These are phyloP conservation scores for Starmerella tilneyi DNA, from an alignment of 805 yeast species.

Conservation along the genomic window DNA sequence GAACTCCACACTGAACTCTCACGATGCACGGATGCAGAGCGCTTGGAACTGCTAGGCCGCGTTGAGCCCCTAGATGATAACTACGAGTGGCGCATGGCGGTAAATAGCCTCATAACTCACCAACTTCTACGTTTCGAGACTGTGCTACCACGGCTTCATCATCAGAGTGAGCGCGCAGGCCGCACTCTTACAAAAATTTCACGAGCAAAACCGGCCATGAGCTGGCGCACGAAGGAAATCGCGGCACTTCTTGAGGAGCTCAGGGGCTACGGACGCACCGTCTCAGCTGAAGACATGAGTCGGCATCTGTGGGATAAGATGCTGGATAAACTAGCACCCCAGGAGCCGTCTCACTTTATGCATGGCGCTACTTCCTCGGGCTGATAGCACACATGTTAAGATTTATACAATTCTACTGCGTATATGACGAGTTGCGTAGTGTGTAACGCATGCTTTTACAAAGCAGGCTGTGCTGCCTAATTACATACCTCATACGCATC, in stretches of 20 bases:
- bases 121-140: neutral
- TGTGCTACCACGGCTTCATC: neutral
- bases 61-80: neutral
- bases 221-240: constrained; percentile 3
- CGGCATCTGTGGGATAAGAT: neutral
- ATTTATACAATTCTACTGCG: too few relatives aligned
- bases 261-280: neutral
- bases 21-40: neutral
- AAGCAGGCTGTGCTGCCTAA: too few relatives aligned
- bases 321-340: neutral
- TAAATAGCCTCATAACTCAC: neutral
- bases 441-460: too few relatives aligned
- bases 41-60: neutral
- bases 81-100: neutral
- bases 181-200: neutral
- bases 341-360: neutral
- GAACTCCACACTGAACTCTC: neutral
- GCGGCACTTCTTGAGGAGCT: neutral
- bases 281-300: neutral
- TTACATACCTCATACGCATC: too few relatives aligned
- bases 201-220: constrained; percentile 1
- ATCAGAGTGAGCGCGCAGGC: constrained; percentile 1
- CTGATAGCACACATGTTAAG: too few relatives aligned
- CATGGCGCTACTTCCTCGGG: too few relatives aligned
- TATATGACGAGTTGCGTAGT: too few relatives aligned